A percentile compares a stretch with the other conserved stretches of the same genome.
These are phyloP conservation scores for Colletotrichum chrysophilum DNA, from an alignment of 2,329 filamentous ascomycete species.

Conservation along the genomic window DNA sequence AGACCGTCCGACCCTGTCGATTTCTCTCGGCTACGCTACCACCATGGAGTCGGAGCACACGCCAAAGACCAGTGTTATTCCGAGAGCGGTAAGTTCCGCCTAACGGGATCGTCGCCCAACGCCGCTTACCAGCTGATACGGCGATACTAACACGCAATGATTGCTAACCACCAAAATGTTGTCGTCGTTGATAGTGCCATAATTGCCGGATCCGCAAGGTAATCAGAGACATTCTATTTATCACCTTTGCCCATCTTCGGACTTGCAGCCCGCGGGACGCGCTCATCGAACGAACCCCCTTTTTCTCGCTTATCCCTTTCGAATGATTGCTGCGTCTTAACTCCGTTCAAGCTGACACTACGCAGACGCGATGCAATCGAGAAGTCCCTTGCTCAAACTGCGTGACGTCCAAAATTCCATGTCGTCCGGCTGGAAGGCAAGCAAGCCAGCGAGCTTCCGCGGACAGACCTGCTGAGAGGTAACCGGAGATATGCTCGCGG, in stretches of 20 bases:
- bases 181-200: background rate
- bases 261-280: background rate
- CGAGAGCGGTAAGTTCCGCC: slow-evolving; percentile 6
- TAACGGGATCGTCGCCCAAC: background rate
- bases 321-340: background rate
- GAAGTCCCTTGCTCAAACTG: slow-evolving; percentile 26
- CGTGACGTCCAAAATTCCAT: slow-evolving; percentile 24
- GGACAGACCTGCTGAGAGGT: background rate
- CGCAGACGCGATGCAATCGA: slow-evolving; percentile 24
- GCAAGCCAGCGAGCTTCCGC: background rate
- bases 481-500: background rate
- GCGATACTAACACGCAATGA: background rate
- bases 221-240: background rate
- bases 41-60: background rate
- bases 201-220: slow-evolving; percentile 13
- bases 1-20: background rate
- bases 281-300: background rate
- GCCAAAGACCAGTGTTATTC: slow-evolving; percentile 6
- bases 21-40: background rate
- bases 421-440: slow-evolving; percentile 17
- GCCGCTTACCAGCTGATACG: background rate
- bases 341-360: background rate
- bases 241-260: background rate
- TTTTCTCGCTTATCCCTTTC: background rate
- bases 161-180: background rate